Evolutionary conservation across 306 rosid species (phyloP).

Genomic region (Carpinus fangiana): DNA sequence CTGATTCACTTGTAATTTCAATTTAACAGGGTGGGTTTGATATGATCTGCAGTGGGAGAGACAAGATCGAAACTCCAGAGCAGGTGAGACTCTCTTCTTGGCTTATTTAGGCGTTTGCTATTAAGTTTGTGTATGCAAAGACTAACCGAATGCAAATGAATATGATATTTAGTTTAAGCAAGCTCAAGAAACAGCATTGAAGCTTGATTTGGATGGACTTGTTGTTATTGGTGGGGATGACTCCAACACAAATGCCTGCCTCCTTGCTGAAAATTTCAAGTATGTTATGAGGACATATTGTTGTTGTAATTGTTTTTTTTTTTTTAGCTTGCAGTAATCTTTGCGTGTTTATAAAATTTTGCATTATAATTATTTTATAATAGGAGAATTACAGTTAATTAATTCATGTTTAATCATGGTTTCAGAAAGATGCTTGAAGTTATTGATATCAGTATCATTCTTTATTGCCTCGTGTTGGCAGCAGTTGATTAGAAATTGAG

Average conservation of each 20-base stretch:
- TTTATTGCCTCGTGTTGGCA: not conserved
- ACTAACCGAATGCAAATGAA: constrained; percentile 32
- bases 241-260: constrained; percentile 98
- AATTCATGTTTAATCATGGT: not conserved
- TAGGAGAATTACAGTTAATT: not conserved
- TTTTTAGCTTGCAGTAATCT: constrained; percentile 2
- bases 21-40: constrained; percentile 92
- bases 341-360: not conserved
- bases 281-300: constrained; percentile 21
- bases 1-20: constrained; percentile 8
- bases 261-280: constrained; percentile 98
- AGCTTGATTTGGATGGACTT: constrained; percentile 96
- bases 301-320: not conserved
- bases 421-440: not conserved
- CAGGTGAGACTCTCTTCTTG: constrained; percentile 60
- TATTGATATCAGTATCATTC: not conserved
- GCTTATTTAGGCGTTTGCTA: constrained; percentile 1
- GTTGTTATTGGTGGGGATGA: constrained; percentile 99
- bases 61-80: constrained; percentile 98
- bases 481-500: not conserved
- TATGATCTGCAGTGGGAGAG: constrained; percentile 98
- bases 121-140: constrained; percentile 8
- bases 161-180: constrained; percentile 69
- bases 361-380: not conserved
- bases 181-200: constrained; percentile 83